Evolutionary conservation across 2,329 filamentous ascomycete genomes (phyloP), one percentile per base, ranked within the genome.

Genomic region (Clathrospora elynae): DNA sequence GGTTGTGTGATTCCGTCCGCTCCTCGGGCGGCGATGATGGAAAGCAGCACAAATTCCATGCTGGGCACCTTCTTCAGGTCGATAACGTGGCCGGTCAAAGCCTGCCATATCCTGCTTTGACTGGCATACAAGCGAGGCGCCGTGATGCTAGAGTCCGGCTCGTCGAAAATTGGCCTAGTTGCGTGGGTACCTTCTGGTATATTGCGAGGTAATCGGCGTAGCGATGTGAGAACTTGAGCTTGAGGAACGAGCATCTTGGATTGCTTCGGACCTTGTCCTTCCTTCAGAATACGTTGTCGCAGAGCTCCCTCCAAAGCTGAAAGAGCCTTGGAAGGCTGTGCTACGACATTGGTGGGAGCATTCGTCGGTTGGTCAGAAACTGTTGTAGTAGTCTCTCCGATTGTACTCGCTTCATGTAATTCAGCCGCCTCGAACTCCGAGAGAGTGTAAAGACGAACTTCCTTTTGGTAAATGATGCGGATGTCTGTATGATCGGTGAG

Each of bases 71-170:
- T 78, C 33, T 72, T 74, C 11, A 73, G 67, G 54, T 86, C 82
- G 16, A 78, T 75, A 13, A 75, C 75, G 64, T 85, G 83, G 2
- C 82, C 82, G 9, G 82, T 74, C 35, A 85, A 68, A 6, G 81
- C 79, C 42, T 77, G 72, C 81, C 83, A 86, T 17, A 78, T 77
- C 23, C 80, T 73, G 37, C 81, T 75, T 50, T 78, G 71, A 5
- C 75, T 81, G 6, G 80, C 77, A 56, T 51, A 75, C 3, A 70
- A 44, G 6, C 64, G 62, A 16, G 64, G 65, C 4, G 54, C 51
- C 7, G 52, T 55, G 13, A 49, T 54, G 5, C 46, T 46, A 1
- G 48, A 26, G 13, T 53, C 40, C 4, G 59, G 56, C 8, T 63
- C 59, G 35, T 68, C 62, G 28, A 68, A 68, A 6, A 58, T 38